These are phyloP conservation scores for Wallacemonas sp. DNA, from an alignment of 208 protist species.

Conservation along the genomic window DNA sequence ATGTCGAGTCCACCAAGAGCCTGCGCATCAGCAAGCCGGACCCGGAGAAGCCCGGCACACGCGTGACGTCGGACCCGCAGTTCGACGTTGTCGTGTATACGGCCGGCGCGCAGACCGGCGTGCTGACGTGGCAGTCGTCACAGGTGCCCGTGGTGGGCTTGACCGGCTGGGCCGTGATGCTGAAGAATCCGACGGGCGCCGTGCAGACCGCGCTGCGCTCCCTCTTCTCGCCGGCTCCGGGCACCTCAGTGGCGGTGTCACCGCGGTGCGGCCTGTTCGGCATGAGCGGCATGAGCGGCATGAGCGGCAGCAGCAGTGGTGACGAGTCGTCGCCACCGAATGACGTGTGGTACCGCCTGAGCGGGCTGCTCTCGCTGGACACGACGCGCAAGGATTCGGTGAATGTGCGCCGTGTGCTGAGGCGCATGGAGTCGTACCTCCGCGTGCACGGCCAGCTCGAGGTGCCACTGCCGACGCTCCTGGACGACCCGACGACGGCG, in stretches of 20 bases:
- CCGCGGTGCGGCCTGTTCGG: slow-evolving; percentile 41
- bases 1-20: slow-evolving; percentile 58
- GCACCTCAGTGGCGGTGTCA: slow-evolving; percentile 28
- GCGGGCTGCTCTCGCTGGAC: slow-evolving; percentile 67
- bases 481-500: not conserved
- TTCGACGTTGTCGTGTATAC: slow-evolving; percentile 87
- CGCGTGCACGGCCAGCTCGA: slow-evolving; percentile 46
- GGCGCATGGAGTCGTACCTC: slow-evolving; percentile 61
- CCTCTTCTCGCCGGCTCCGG: slow-evolving; percentile 26
- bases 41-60: slow-evolving; percentile 22
- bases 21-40: slow-evolving; percentile 50
- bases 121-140: slow-evolving; percentile 53
- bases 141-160: slow-evolving; percentile 73
- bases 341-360: slow-evolving; percentile 28
- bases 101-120: slow-evolving; percentile 55
- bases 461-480: slow-evolving; percentile 30
- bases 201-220: slow-evolving; percentile 30
- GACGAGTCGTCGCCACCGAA: too few relatives aligned
- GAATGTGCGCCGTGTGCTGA: slow-evolving; percentile 25
- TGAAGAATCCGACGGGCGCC: slow-evolving; percentile 17
- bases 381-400: slow-evolving; percentile 24
- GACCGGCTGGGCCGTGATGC: slow-evolving; percentile 41
- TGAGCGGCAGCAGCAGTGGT: too few relatives aligned
- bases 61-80: slow-evolving; percentile 25
- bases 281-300: slow-evolving; percentile 7